phyloP scores from a whole-genome alignment of 2,329 filamentous ascomycete genomes.

The Talaromyces sp. region DNA sequence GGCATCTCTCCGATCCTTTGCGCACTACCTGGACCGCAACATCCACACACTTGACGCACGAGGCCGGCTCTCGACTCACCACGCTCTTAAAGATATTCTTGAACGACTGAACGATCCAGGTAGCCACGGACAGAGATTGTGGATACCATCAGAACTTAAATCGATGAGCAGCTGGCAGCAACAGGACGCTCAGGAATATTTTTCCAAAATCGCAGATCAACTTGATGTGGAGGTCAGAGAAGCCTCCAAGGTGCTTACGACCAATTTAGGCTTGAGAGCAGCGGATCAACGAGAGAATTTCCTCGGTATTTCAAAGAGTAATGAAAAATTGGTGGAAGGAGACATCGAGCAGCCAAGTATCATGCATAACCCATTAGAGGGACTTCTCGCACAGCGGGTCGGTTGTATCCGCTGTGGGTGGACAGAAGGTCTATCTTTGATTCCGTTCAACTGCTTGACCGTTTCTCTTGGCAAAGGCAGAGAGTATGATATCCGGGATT shows the following conservation, averaged over 20 bases:
- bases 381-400: conserved; percentile 80
- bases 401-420: conserved; percentile 81
- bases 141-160: conserved; percentile 77
- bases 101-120: conserved; percentile 63
- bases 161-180: conserved; percentile 94
- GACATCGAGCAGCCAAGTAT: conserved; percentile 22
- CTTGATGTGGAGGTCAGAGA: conserved; percentile 71
- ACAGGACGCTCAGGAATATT: conserved; percentile 97
- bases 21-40: conserved; percentile 58
- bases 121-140: conserved; percentile 72
- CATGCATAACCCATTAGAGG: conserved; percentile 76
- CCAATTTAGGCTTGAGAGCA: conserved; percentile 42
- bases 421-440: conserved; percentile 83
- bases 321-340: conserved; percentile 16
- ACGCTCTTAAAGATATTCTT: conserved; percentile 62
- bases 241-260: conserved; percentile 44
- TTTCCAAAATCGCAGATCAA: conserved; percentile 80
- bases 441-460: conserved; percentile 90
- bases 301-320: conserved; percentile 24
- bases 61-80: conserved; percentile 45
- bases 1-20: conserved; percentile 68
- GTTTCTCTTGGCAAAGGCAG: conserved; percentile 68
- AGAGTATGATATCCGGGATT: conserved; percentile 69
- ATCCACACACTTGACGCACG: conserved; percentile 36
- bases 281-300: conserved; percentile 34